Evolutionary conservation across 129 eudicot species (phyloP), one percentile per base, ranked within the genome.

Genomic region (Glebionis coronaria): DNA sequence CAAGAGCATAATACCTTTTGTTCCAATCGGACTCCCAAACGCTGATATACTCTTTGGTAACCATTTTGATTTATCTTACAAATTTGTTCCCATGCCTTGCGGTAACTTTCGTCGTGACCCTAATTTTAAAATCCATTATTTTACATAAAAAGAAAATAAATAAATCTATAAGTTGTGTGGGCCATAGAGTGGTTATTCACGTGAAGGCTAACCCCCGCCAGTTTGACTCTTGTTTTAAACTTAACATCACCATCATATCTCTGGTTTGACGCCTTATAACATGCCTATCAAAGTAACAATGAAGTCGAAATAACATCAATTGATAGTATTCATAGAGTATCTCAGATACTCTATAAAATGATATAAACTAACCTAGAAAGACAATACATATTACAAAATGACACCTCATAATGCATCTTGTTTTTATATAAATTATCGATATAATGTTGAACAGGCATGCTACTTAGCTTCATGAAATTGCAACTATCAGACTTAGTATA

Each of bases 201-300:
- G 97, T 94, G 99, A 46, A 94, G 97, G 58, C 94, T 87, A 71
- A 94, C 97, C 21, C 90, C 99, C 3, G 99, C 99, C 75, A 73
- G 73, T 57, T 94, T 95, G 31, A 97, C 99, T 79, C 81, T 89
- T 75, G 84, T 95, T 80, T 94, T 94, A 73, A 94, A 94, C 45
- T 53, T 91, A 68, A 90, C 73, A 72, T 94, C 97, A 16, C 74
- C 63, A 58, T 94, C 97, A 87, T 89, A 94, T 31, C 40, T 31
- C 9, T 31, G 40, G 9, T 31, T 31, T 31, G 40, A 31, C 9
- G 40, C 40, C 40, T 31, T 31, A 31, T 31, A 31, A 31, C 90
- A 90, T 52, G 84, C 81, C 99, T 94, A 70, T 56, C 29, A 82
- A 77, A 70, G 57, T 18, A 68, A 23, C 19, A 70, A 57, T 51